Conservation (phyloP, 1,284 basidiomycete species). For the Clitocybe nebularis region DNA sequence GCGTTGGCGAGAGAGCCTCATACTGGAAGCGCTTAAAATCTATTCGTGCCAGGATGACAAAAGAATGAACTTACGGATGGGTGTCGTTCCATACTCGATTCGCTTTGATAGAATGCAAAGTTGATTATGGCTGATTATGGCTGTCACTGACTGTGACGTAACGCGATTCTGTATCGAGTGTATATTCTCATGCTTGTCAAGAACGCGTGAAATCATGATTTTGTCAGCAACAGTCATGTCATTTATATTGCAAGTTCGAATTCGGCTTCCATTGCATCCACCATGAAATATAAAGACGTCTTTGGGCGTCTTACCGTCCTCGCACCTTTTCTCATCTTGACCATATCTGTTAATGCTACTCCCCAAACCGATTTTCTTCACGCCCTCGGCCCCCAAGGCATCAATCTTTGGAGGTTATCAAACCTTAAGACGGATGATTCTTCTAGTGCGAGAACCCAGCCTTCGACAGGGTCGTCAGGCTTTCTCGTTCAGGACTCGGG, state of each 20-base stretch:
- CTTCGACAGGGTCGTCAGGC: conserved; percentile 13
- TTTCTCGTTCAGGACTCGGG: conserved; percentile 25
- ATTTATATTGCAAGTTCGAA: too few relatives aligned
- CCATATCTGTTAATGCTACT: conserved; percentile 9
- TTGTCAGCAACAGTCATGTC: too few relatives aligned
- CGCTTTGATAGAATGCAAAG: too few relatives aligned
- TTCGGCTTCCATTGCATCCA: not conserved
- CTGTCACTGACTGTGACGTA: too few relatives aligned
- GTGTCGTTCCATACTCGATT: too few relatives aligned
- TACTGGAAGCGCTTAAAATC: not conserved
- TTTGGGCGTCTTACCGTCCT: not conserved
- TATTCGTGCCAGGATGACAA: not conserved
- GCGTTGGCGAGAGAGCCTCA: conserved; percentile 33
- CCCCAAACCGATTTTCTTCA: conserved; percentile 17
- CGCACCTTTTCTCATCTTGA: not conserved
- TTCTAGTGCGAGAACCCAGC: conserved; percentile 1
- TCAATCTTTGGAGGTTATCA: conserved; percentile 42
- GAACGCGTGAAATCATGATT: not conserved
- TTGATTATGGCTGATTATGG: too few relatives aligned
- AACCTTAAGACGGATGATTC: conserved; percentile 7
- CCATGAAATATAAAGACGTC: not conserved
- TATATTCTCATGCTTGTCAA: not conserved
- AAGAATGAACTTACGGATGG: too few relatives aligned
- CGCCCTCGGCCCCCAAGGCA: conserved; percentile 41
- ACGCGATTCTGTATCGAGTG: not conserved